Conservation (phyloP, 805 yeast genomes). For the Candida berthetii region DNA sequence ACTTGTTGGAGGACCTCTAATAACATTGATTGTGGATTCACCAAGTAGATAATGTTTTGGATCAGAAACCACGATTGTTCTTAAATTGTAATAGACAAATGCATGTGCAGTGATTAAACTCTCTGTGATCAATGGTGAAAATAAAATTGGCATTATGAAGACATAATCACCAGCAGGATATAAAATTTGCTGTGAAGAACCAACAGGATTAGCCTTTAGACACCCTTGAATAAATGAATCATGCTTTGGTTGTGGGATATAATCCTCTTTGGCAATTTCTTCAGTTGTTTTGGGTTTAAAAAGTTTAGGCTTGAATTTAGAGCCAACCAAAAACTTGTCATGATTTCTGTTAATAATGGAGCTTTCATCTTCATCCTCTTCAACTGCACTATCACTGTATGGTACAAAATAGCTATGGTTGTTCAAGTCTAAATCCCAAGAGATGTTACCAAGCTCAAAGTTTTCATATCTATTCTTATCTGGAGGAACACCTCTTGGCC, state of each 20-base stretch:
- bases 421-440: slow-evolving; percentile 36
- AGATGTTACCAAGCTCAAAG: slow-evolving; percentile 39
- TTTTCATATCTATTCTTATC: slow-evolving; percentile 38
- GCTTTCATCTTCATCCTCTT: slow-evolving; percentile 10
- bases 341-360: background rate
- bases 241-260: slow-evolving; percentile 4
- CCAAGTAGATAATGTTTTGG: slow-evolving; percentile 22
- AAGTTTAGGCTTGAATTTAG: slow-evolving; percentile 6
- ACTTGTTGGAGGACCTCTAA: slow-evolving; percentile 34
- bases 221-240: slow-evolving; percentile 3
- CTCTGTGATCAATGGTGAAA: slow-evolving; percentile 62
- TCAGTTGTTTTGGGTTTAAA: slow-evolving; percentile 8
- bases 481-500: slow-evolving; percentile 51
- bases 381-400: slow-evolving; percentile 11
- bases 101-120: slow-evolving; percentile 48
- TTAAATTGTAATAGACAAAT: slow-evolving; percentile 35
- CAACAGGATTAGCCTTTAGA: background rate
- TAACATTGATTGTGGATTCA: slow-evolving; percentile 25
- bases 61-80: slow-evolving; percentile 23
- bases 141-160: slow-evolving; percentile 55
- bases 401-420: slow-evolving; percentile 40
- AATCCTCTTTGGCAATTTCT: slow-evolving; percentile 12
- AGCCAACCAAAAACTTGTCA: slow-evolving; percentile 6
- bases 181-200: background rate
- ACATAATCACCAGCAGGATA: slow-evolving; percentile 64